These are phyloP conservation scores for Umbelopsis vinacea DNA, from an alignment of 192 early-diverging fungal species.

Conservation along the genomic window DNA sequence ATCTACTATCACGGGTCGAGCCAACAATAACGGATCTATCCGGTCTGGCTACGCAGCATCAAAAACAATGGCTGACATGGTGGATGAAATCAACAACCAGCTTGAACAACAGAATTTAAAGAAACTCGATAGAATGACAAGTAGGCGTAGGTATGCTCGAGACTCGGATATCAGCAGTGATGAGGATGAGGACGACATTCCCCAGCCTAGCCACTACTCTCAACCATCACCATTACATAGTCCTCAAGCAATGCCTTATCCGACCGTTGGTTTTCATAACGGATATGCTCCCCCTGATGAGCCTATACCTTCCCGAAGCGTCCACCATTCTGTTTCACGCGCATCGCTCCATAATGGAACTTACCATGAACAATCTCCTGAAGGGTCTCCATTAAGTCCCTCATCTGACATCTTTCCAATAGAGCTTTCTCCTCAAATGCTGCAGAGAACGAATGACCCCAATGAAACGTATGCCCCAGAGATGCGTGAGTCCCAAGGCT, in stretches of 20 bases:
- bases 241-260: neutral
- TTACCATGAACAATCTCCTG: neutral
- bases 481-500: neutral
- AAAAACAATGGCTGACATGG: neutral
- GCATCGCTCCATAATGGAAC: neutral
- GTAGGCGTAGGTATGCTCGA: neutral
- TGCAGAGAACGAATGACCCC: too few species aligned
- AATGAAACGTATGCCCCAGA: neutral
- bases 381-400: neutral
- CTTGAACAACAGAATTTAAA: neutral
- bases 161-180: neutral
- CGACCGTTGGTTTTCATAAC: slow-evolving; percentile 1
- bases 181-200: neutral
- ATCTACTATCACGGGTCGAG: too few species aligned
- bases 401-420: neutral
- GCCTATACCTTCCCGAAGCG: too few species aligned
- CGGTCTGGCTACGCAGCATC: neutral
- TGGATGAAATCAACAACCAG: neutral
- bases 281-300: neutral
- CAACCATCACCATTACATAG: neutral
- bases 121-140: neutral
- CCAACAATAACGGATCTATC: neutral
- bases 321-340: too few species aligned
- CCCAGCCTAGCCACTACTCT: too few species aligned
- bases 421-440: neutral